Base-by-base conservation (phyloP, 768 basidiomycete species). In the Butyriboletus loyo region DNA sequence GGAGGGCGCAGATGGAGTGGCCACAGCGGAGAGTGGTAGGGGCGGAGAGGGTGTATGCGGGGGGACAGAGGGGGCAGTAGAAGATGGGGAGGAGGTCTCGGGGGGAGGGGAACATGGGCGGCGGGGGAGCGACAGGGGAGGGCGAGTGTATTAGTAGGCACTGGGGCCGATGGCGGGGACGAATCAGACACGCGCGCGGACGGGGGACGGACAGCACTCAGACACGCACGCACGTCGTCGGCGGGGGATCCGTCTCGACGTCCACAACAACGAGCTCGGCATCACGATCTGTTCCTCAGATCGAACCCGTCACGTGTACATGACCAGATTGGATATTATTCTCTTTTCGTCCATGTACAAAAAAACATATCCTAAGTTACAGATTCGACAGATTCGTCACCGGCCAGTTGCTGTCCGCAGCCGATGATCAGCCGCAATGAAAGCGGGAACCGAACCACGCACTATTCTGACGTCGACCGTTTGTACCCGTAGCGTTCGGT, bases 11-110 rank as follows among this genome's bases (percentile, higher is more conserved):
- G 56, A 95, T 56, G 21, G 92, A 78, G 66, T 97, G 93, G 48
- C 93, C 93, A 63, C 93, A 97, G 60, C 75, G 79, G 36, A 96
- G 83, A 9, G 75, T 80, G 32, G 79, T 72, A 3, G 85, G 84
- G 4, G 72, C 64, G 22, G 60, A 52, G 22, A 85, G 73, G 49
- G 70, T 50, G 22, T 66, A 36, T 1, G 66, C 54, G 7, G 69
- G 64, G 1, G 61, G 47, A 59, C 88, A 89, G 67, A 80, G 62
- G 4, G 81, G 77, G 62, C 89, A 90, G 48, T 53, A 50, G 51
- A 86, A 72, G 49, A 81, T 63, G 34, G 73, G 60, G 47, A 70
- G 58, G 56, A 78, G 63, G 56, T 60, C 60, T 32, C 56, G 63
- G 47, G 58, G 52, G 11, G 55, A 53, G 1, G 63, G 60, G 49